Evolutionary conservation across 129 eudicot genomes (phyloP).

Genomic region (Escallonia rubra): DNA sequence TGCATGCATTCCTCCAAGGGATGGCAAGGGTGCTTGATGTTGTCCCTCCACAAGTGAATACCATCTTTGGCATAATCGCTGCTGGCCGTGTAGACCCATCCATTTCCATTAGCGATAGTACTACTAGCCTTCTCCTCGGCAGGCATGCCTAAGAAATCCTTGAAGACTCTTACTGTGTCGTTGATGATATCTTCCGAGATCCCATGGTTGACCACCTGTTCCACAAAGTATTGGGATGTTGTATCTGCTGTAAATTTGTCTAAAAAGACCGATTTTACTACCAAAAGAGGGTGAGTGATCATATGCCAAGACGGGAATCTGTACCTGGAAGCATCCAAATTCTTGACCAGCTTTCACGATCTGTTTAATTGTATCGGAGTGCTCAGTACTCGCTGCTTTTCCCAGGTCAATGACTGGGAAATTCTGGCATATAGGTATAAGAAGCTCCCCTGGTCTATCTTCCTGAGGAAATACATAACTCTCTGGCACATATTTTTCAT

Average conservation of each 20-base stretch:
- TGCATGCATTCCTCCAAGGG: constrained; percentile 24
- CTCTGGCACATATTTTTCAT: constrained; percentile 9
- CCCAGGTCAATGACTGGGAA: constrained; percentile 22
- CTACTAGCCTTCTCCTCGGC: neutral
- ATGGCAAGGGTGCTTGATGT: constrained; percentile 11
- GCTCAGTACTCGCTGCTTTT: neutral
- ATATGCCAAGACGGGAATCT: neutral
- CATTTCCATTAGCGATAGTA: neutral
- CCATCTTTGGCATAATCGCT: constrained; percentile 10
- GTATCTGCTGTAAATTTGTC: neutral
- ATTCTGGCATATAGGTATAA: constrained; percentile 7
- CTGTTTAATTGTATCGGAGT: neutral
- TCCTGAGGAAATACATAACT: constrained; percentile 3
- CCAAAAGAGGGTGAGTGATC: neutral
- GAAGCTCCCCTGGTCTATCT: constrained; percentile 13
- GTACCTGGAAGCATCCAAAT: constrained; percentile 21
- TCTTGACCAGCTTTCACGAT: constrained; percentile 18
- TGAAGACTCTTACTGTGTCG: neutral
- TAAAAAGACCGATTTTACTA: neutral
- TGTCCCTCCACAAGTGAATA: constrained; percentile 27
- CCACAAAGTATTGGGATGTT: neutral
- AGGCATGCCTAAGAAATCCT: constrained; percentile 4
- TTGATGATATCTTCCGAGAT: constrained; percentile 1
- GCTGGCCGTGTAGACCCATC: constrained; percentile 9
- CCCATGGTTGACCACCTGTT: constrained; percentile 12